Evolutionary conservation across 257 asterid genomes (phyloP).

Genomic region (Rauvolfia tetraphylla): DNA sequence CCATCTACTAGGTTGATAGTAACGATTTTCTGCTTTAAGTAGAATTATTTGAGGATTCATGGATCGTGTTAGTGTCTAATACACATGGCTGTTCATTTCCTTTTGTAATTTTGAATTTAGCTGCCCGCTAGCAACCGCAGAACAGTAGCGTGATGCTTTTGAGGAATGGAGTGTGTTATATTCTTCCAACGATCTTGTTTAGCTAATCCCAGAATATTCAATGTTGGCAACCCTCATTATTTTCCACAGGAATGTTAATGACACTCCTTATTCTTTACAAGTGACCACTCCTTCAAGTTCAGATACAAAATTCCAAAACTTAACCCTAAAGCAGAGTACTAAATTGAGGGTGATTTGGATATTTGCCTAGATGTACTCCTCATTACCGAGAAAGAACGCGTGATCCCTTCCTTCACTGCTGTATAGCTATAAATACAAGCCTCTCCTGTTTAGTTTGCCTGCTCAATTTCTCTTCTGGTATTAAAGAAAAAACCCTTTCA

Average conservation of each 20-base stretch:
- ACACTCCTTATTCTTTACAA: neutral
- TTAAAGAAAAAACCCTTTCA: neutral
- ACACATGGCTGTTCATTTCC: neutral
- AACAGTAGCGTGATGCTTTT: too few relatives aligned
- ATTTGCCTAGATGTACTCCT: neutral
- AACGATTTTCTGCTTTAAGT: too few relatives aligned
- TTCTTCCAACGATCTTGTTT: neutral
- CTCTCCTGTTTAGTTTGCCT: neutral
- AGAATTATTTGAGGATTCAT: too few relatives aligned
- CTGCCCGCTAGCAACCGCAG: too few relatives aligned
- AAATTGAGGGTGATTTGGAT: neutral
- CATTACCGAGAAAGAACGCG: neutral
- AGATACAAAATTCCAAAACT: neutral
- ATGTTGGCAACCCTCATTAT: neutral
- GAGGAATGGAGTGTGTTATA: neutral
- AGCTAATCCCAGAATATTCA: neutral
- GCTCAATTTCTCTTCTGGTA: neutral
- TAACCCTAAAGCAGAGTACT: neutral
- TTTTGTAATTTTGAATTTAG: too few relatives aligned
- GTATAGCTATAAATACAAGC: conserved; percentile 3
- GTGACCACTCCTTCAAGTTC: neutral
- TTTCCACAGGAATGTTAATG: neutral
- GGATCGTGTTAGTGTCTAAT: too few relatives aligned
- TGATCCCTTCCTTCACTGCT: neutral
- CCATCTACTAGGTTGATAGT: too few relatives aligned